Base-by-base conservation (phyloP, 2,329 filamentous ascomycete species). In the Epichloe brachyelytri region DNA sequence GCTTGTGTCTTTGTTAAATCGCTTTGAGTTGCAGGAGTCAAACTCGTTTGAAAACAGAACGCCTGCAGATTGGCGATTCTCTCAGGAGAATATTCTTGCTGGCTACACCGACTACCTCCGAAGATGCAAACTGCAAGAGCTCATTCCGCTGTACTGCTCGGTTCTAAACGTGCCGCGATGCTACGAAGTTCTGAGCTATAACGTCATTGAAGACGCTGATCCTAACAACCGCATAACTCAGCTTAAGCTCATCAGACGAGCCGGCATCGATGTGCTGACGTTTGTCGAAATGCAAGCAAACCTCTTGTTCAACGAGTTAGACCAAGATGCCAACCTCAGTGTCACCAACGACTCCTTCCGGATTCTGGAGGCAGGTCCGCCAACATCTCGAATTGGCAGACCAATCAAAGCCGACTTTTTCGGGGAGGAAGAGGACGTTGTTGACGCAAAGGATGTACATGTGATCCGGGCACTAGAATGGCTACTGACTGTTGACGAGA, bases 121-220 rank as follows among this genome's bases (percentile, higher is more conserved):
- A 43, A 75, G 85, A 45, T 79, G 80, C 15, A 80, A 82, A 36
- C 79, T 93, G 50, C 80, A 85, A 53, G 83, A 91, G 55, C 70
- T 93, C 41, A 85, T 95, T 51, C 90, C 93, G 0, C 72, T 95
- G 1, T 98, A 98, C 65, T 90, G 87, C 55, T 88, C 88, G 8
- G 83, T 88, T 59, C 73, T 98, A 12, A 75, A 79, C 10, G 70
- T 74, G 6, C 71, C 79, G 12, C 77, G 84, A 55, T 76, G 78
- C 54, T 82, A 88, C 58, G 77, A 82, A 50, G 83, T 84, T 15
- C 75, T 98, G 46, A 87, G 84, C 52, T 78, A 80, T 49, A 85
- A 94, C 51, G 71, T 96, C 51, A 83, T 89, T 47, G 79, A 86
- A 44, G 77, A 96, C 50, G 76, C 77, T 30, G 79, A 86, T 43